phyloP scores from a whole-genome alignment of 345 rosid species.

The Dipteronia dyeriana region DNA sequence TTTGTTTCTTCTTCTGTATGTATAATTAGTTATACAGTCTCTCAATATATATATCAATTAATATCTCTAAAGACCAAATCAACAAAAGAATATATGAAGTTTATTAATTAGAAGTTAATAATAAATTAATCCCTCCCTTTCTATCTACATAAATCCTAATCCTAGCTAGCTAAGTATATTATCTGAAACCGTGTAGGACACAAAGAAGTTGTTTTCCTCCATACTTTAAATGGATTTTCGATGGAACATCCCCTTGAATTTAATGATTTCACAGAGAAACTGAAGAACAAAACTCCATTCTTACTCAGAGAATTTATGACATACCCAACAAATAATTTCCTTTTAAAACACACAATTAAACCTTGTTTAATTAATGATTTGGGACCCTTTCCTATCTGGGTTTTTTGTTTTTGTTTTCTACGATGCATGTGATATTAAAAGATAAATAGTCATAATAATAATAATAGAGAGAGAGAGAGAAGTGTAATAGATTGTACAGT shows the following conservation, averaged over 20 bases:
- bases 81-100: neutral
- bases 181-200: neutral
- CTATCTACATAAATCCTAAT: conserved; percentile 21
- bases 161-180: conserved; percentile 6
- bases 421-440: conserved; percentile 19
- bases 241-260: conserved; percentile 26
- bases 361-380: conserved; percentile 14
- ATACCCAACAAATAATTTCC: conserved; percentile 24
- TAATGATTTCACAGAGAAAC: conserved; percentile 24
- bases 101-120: neutral
- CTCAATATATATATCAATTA: neutral
- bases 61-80: neutral
- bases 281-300: neutral
- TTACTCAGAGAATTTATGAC: conserved; percentile 25
- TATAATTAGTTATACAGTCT: conserved; percentile 13
- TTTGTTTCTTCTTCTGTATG: conserved; percentile 46
- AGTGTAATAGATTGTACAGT: neutral
- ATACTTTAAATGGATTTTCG: conserved; percentile 15
- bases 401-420: conserved; percentile 23
- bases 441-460: neutral
- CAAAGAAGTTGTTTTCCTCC: neutral
- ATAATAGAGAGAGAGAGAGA: neutral
- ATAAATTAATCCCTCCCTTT: neutral
- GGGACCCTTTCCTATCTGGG: neutral
- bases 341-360: conserved; percentile 14